phyloP scores from a whole-genome alignment of 164 flowering plant species.

The Liquidambar formosana region DNA sequence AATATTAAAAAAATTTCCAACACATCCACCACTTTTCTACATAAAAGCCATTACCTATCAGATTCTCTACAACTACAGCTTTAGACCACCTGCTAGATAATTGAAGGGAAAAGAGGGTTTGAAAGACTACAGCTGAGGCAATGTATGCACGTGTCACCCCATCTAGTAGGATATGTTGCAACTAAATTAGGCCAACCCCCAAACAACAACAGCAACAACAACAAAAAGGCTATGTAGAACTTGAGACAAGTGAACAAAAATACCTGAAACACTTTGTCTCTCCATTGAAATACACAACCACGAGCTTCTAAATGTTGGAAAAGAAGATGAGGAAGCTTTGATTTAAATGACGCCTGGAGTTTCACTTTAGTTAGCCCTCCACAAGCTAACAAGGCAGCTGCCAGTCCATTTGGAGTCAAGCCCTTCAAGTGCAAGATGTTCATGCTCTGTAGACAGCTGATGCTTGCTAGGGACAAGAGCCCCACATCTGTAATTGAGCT shows the following conservation, averaged over 20 bases:
- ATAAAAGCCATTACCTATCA: too few relatives aligned
- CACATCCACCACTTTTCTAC: too few relatives aligned
- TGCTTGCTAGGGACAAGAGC: constrained; percentile 73
- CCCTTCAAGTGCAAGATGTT: constrained; percentile 68
- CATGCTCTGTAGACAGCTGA: constrained; percentile 73
- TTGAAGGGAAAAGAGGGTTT: too few relatives aligned
- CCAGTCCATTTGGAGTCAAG: constrained; percentile 65
- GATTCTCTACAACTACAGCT: too few relatives aligned
- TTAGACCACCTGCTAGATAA: too few relatives aligned
- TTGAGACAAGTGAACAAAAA: not conserved
- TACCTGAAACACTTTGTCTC: constrained; percentile 72
- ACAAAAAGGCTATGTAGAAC: not conserved
- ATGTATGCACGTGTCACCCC: too few relatives aligned
- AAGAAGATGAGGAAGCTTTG: constrained; percentile 50
- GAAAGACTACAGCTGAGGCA: too few relatives aligned
- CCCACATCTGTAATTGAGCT: constrained; percentile 80
- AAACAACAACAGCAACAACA: not conserved
- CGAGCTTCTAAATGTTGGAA: constrained; percentile 73
- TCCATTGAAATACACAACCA: constrained; percentile 83
- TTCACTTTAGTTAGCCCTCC: constrained; percentile 78
- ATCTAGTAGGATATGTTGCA: too few relatives aligned
- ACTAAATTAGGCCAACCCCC: not conserved
- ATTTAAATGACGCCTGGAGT: constrained; percentile 59
- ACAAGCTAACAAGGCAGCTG: constrained; percentile 69
- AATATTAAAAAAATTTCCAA: too few relatives aligned